Evolutionary conservation across 805 yeast species (phyloP).

Genomic region (Barnettozyma sucrosica): DNA sequence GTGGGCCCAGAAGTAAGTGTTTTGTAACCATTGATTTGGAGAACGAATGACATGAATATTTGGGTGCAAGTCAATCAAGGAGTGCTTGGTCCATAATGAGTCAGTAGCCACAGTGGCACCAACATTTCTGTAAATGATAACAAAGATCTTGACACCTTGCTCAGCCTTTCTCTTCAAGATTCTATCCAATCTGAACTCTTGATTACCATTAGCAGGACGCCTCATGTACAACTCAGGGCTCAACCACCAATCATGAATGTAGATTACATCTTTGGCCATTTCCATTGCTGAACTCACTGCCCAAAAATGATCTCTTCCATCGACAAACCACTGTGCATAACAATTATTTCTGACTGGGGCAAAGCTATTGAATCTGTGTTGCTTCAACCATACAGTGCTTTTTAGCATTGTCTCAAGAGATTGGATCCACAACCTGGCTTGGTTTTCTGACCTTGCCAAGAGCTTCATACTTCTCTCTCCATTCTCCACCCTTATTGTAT

Average conservation of each 20-base stretch:
- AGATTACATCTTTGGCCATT: slow-evolving; percentile 89
- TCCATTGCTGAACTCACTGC: slow-evolving; percentile 87
- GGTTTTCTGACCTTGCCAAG: slow-evolving; percentile 59
- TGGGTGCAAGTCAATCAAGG: slow-evolving; percentile 75
- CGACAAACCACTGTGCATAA: slow-evolving; percentile 95
- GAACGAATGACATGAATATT: slow-evolving; percentile 89
- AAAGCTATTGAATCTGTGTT: slow-evolving; percentile 78
- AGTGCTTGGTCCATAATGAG: slow-evolving; percentile 90
- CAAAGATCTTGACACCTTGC: slow-evolving; percentile 90
- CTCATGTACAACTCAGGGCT: slow-evolving; percentile 90
- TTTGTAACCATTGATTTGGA: slow-evolving; percentile 90
- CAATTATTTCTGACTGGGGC: slow-evolving; percentile 86
- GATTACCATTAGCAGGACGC: slow-evolving; percentile 93
- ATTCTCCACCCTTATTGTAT: slow-evolving; percentile 56
- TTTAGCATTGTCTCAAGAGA: slow-evolving; percentile 66
- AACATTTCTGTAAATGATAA: slow-evolving; percentile 88
- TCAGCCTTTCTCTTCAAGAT: slow-evolving; percentile 83
- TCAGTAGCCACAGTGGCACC: slow-evolving; percentile 92
- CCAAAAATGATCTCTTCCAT: slow-evolving; percentile 95
- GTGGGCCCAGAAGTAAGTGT: slow-evolving; percentile 97
- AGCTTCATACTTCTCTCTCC: slow-evolving; percentile 73
- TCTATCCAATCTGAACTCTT: slow-evolving; percentile 88
- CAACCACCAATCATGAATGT: slow-evolving; percentile 98
- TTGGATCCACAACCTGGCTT: slow-evolving; percentile 67
- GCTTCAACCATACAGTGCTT: slow-evolving; percentile 64